Evolutionary conservation across 2,329 filamentous ascomycete genomes (phyloP).

Genomic region (Trichophyton mentagrophytes): DNA sequence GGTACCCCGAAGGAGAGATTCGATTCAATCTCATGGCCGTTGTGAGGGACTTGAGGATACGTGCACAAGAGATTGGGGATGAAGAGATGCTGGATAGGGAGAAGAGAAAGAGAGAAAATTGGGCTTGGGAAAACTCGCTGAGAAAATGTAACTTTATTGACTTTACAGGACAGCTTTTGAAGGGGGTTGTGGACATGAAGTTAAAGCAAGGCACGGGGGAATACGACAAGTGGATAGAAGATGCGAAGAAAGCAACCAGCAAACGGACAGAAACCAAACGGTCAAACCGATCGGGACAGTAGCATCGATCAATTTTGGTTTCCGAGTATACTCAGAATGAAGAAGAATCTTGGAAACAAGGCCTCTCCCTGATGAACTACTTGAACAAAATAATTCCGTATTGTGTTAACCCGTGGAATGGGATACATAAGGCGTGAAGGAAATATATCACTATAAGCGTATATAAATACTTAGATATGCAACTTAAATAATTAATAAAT

Average conservation of each 20-base stretch:
- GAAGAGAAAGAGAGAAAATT: constrained; percentile 69
- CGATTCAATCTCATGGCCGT: constrained; percentile 92
- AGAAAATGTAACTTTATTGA: constrained; percentile 91
- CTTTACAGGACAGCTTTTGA: constrained; percentile 80
- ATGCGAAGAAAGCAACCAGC: constrained; percentile 38
- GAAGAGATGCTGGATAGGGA: constrained; percentile 63
- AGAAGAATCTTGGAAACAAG: not conserved
- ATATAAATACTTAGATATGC: not conserved
- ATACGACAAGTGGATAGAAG: constrained; percentile 73
- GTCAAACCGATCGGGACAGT: not conserved
- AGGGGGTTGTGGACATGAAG: constrained; percentile 68
- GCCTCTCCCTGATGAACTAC: not conserved
- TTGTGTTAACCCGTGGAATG: not conserved
- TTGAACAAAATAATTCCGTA: not conserved
- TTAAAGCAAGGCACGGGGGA: constrained; percentile 45
- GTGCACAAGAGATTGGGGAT: constrained; percentile 73
- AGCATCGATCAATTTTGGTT: not conserved
- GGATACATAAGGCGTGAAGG: not conserved
- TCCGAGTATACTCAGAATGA: not conserved
- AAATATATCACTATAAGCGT: not conserved
- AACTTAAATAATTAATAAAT: not conserved
- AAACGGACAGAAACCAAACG: constrained; percentile 27
- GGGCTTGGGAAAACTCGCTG: constrained; percentile 91
- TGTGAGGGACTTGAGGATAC: constrained; percentile 66
- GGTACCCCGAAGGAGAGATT: constrained; percentile 80